Percentiles rank a stretch among this genome's conserved stretches.
phyloP scores from a whole-genome alignment of 2,329 filamentous ascomycete genomes.

The Penicillium sp. region DNA sequence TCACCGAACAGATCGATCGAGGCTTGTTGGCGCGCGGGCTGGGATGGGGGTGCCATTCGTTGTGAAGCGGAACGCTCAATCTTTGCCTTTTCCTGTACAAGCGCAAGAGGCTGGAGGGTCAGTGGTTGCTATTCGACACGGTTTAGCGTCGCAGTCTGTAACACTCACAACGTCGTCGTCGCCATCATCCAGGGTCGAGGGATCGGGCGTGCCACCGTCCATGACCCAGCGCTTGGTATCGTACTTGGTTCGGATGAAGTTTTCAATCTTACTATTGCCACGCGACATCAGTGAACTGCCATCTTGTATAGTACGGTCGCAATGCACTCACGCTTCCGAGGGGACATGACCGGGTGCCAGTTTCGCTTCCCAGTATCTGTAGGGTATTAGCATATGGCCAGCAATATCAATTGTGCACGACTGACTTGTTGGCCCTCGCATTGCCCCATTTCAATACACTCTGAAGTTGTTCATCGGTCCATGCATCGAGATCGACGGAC shows the following conservation, averaged over 20 bases:
- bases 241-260: conserved; percentile 98
- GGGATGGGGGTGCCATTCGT: conserved; percentile 45
- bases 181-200: conserved; percentile 78
- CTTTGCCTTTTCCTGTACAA: conserved; percentile 67
- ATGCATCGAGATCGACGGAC: conserved; percentile 93
- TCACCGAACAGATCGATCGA: conserved; percentile 80
- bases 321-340: conserved; percentile 64
- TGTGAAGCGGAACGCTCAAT: conserved; percentile 57
- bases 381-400: conserved; percentile 9
- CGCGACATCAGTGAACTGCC: conserved; percentile 8
- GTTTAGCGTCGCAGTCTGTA: neutral
- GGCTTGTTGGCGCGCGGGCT: conserved; percentile 42
- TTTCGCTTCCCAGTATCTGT: conserved; percentile 87
- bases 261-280: conserved; percentile 76
- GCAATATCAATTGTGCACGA: conserved; percentile 11
- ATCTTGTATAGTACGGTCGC: neutral
- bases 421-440: conserved; percentile 84
- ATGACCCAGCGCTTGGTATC: conserved; percentile 99
- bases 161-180: conserved; percentile 75
- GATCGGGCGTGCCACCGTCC: conserved; percentile 92
- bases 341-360: conserved; percentile 84
- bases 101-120: conserved; percentile 54
- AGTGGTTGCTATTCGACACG: conserved; percentile 11
- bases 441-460: conserved; percentile 96
- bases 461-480: conserved; percentile 96